These are phyloP conservation scores for Bidens hawaiensis DNA, from an alignment of 140 eudicot genomes.

Conservation along the genomic window DNA sequence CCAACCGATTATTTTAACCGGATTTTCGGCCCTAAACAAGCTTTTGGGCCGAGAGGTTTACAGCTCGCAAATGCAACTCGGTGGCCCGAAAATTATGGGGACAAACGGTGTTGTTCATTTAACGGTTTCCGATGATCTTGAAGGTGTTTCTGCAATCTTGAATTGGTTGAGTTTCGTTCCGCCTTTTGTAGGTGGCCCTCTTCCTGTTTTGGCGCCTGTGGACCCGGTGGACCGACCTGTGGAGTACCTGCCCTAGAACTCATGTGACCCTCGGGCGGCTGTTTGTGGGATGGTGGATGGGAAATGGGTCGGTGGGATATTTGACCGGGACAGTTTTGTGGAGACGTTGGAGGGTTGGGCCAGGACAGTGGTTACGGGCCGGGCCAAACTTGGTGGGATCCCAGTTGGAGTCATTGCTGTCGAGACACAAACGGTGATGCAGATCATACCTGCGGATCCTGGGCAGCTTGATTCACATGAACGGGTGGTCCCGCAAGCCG, in stretches of 20 bases:
- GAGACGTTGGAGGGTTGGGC: slow-evolving; percentile 99
- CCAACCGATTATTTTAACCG: slow-evolving; percentile 92
- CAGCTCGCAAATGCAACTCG: slow-evolving; percentile 99
- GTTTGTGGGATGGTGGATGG: slow-evolving; percentile 58
- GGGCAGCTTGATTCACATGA: slow-evolving; percentile 99
- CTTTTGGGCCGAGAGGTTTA: slow-evolving; percentile 96
- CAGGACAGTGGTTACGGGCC: slow-evolving; percentile 92
- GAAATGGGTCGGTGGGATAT: slow-evolving; percentile 83
- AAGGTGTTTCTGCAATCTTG: slow-evolving; percentile 86
- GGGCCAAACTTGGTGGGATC: slow-evolving; percentile 96
- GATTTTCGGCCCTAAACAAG: slow-evolving; percentile 92
- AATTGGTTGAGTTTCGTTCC: slow-evolving; percentile 96
- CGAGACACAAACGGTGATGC: slow-evolving; percentile 97
- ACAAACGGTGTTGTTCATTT: slow-evolving; percentile 96
- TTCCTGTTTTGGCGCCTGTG: slow-evolving; percentile 64
- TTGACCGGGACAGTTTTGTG: slow-evolving; percentile 76
- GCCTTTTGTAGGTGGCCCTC: slow-evolving; percentile 77
- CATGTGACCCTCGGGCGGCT: slow-evolving; percentile 97
- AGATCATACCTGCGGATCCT: slow-evolving; percentile 95
- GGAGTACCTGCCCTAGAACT: slow-evolving; percentile 71
- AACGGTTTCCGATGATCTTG: slow-evolving; percentile 92
- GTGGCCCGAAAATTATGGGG: slow-evolving; percentile 98
- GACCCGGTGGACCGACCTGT: slow-evolving; percentile 82
- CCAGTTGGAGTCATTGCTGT: slow-evolving; percentile 94
- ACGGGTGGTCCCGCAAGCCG: slow-evolving; percentile 97